Evolutionary conservation across 2,329 filamentous ascomycete species (phyloP).

Genomic region (Phialophora verrucosa): DNA sequence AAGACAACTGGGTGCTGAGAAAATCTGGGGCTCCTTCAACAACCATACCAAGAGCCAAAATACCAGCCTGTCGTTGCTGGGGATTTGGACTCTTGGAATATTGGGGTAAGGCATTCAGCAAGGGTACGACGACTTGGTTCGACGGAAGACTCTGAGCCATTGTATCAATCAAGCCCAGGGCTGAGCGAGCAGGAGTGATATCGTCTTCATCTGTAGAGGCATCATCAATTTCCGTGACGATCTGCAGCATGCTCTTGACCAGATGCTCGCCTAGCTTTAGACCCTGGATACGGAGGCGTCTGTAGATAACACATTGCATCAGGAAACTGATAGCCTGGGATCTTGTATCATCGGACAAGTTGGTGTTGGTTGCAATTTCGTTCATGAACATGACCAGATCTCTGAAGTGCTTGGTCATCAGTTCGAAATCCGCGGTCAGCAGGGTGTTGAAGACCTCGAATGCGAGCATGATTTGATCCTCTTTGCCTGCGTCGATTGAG

Average conservation of each 20-base stretch:
- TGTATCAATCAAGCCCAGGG: conserved; percentile 85
- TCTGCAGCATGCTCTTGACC: conserved; percentile 84
- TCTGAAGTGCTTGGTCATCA: conserved; percentile 83
- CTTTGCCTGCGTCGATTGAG: conserved; percentile 77
- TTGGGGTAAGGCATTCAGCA: conserved; percentile 82
- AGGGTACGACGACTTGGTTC: conserved; percentile 89
- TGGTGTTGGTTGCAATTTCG: conserved; percentile 76
- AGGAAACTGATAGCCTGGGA: conserved; percentile 92
- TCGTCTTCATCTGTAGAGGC: conserved; percentile 74
- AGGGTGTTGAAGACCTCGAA: conserved; percentile 98
- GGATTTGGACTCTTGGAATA: conserved; percentile 78
- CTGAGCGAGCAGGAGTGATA: conserved; percentile 81
- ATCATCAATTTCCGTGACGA: conserved; percentile 80
- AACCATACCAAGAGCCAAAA: conserved; percentile 88
- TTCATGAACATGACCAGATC: conserved; percentile 95
- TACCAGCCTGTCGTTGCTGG: conserved; percentile 84
- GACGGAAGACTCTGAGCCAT: conserved; percentile 87
- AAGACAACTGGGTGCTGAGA: conserved; percentile 86
- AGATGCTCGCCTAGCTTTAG: conserved; percentile 86
- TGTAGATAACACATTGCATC: conserved; percentile 87
- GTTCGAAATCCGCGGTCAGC: conserved; percentile 83
- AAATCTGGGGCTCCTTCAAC: conserved; percentile 98
- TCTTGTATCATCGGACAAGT: conserved; percentile 81
- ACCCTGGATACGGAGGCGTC: conserved; percentile 93
- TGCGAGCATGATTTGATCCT: conserved; percentile 84